Base-by-base conservation (phyloP, 345 rosid species). In the Noccaea caerulescens region DNA sequence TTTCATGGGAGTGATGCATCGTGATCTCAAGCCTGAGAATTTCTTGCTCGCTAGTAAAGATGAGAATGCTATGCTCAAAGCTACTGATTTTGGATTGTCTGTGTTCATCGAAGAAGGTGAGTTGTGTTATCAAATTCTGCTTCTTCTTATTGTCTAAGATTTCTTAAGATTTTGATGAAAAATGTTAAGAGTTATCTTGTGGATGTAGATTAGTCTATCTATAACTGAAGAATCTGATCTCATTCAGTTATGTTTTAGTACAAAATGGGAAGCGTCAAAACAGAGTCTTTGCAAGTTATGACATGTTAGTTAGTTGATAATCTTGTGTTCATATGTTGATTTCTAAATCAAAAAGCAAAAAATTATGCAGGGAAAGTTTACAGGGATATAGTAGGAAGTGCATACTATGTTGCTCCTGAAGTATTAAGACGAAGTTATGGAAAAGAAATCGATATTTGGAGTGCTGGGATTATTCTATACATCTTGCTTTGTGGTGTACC, bases 351-450 rank as follows among this genome's bases (percentile, higher is more conserved):
- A 44, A 27, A 32, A 1, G n/a, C 18, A 34, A 9, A 52, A 61
- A 32, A 13, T 34, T 27, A 2, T 64, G 8, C 71, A 91, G 97
- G 92, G 55, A 88, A 86, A 68, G 82, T 78, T 34, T 86, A 86
- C 51, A 86, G 77, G 30, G 87, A 91, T 71, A 83, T 88, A 55
- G 96, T 90, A 7, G 97, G 97, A 33, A 93, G 96, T 76, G 93
- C 98, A 55, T 93, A 90, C 78, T 93, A 90, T 79, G 86, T 91
- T 81, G 97, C 98, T 71, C 97, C 98, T 51, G 97, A 88, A 77
- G 98, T 93, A 25, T 63, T 93, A 66, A 81, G 69, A 5, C 86
- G 98, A 59, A 81, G 83, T 36, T 93, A 93, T 4, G 97, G 98
- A 30, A 90, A 88, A 75, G 98, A 93, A 72, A 90, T 88, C 9